phyloP scores from a whole-genome alignment of 768 basidiomycete species.

The Lactarius pseudohatsudake region DNA sequence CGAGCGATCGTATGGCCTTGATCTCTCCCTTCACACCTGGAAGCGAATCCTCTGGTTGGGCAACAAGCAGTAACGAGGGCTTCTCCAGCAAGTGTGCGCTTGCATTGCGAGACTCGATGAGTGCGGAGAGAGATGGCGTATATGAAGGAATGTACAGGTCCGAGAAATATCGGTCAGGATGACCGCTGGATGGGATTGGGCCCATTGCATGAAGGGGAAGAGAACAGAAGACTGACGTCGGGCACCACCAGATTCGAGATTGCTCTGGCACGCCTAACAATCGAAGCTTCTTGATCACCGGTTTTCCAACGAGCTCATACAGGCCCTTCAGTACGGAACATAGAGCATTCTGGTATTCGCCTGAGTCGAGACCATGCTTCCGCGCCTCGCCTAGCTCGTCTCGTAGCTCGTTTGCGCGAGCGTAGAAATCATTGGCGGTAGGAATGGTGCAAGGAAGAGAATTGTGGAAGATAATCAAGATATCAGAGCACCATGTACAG shows the following conservation, averaged over 20 bases:
- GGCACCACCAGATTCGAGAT: slow-evolving; percentile 11
- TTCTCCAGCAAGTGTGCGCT: too few species aligned
- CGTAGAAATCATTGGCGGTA: background rate
- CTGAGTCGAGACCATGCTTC: background rate
- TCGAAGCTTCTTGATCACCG: background rate
- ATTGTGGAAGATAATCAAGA: background rate
- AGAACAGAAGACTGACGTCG: background rate
- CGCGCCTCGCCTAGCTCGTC: background rate
- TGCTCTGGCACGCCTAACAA: background rate
- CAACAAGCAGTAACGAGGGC: too few species aligned
- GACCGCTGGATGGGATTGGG: slow-evolving; percentile 4
- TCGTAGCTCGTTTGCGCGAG: background rate
- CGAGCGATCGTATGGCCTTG: too few species aligned
- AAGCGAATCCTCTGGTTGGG: too few species aligned
- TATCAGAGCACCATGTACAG: background rate
- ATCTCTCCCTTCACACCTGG: too few species aligned
- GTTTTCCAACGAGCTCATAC: slow-evolving; percentile 2
- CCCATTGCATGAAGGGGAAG: slow-evolving; percentile 17
- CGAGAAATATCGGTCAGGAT: slow-evolving; percentile 8
- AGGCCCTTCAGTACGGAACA: background rate
- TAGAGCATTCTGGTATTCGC: background rate
- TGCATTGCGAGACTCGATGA: too few species aligned
- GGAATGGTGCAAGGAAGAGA: background rate
- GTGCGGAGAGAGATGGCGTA: background rate
- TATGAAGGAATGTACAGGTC: slow-evolving; percentile 13